phyloP scores from a whole-genome alignment of 345 rosid genomes.

The Boechera divaricarpa region DNA sequence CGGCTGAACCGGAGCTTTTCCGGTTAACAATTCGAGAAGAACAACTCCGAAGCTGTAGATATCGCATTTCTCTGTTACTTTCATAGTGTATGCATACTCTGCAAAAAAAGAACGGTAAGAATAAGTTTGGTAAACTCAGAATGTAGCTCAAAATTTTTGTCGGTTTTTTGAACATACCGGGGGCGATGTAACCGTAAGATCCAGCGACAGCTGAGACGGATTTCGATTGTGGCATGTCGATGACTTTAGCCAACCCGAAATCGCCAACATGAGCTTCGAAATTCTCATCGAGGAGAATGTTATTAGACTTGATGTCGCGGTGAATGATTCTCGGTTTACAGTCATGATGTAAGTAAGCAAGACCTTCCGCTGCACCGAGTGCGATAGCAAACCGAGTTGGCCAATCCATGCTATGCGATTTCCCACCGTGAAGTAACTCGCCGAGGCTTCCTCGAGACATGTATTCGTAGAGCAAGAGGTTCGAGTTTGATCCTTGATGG shows the following conservation, averaged over 20 bases:
- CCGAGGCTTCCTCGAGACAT: constrained; percentile 89
- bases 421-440: constrained; percentile 74
- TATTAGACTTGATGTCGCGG: constrained; percentile 93
- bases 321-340: constrained; percentile 94
- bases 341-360: constrained; percentile 91
- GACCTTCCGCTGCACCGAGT: constrained; percentile 97
- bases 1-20: constrained; percentile 86
- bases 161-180: constrained; percentile 56
- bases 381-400: constrained; percentile 78
- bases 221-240: constrained; percentile 94
- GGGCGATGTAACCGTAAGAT: constrained; percentile 98
- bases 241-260: constrained; percentile 95
- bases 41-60: constrained; percentile 96
- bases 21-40: constrained; percentile 75
- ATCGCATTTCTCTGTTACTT: constrained; percentile 95
- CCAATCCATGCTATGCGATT: constrained; percentile 72
- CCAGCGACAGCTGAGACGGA: constrained; percentile 98
- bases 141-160: background rate
- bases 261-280: constrained; percentile 98
- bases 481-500: constrained; percentile 86
- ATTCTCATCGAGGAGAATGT: constrained; percentile 85
- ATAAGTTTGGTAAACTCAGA: background rate
- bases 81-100: constrained; percentile 98
- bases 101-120: constrained; percentile 22
- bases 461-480: constrained; percentile 89